A percentile compares a stretch with the other conserved stretches of the same genome.
phyloP scores from a whole-genome alignment of 208 protist species.

The Leishmania lainsoni region DNA sequence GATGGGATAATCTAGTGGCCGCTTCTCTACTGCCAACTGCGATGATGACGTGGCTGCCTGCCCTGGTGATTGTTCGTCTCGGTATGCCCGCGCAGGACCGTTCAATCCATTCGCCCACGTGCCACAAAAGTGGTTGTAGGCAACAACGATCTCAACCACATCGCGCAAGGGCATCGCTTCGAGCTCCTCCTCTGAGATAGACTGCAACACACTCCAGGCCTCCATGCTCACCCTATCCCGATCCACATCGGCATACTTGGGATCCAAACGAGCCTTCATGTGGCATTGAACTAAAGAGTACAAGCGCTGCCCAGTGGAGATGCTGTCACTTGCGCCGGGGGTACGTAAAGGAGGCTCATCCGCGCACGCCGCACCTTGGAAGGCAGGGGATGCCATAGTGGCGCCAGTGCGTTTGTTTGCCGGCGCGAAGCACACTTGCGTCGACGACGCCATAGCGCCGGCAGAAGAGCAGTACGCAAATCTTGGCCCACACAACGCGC shows the following conservation, averaged over 20 bases:
- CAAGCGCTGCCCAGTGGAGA: conserved; percentile 14
- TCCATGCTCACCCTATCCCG: conserved; percentile 29
- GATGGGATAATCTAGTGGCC: conserved; percentile 17
- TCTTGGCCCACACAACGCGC: neutral
- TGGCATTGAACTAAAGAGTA: conserved; percentile 33
- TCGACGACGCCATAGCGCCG: neutral
- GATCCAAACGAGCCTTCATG: neutral
- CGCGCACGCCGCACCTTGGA: neutral
- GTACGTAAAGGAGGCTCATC: too few relatives aligned
- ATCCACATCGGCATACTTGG: neutral
- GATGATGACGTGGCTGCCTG: neutral
- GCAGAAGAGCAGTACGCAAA: neutral
- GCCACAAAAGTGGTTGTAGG: conserved; percentile 67
- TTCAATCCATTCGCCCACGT: conserved; percentile 66
- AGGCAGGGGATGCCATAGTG: neutral
- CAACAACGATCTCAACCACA: conserved; percentile 54
- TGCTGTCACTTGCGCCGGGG: conserved; percentile 2
- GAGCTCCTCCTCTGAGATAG: conserved; percentile 39
- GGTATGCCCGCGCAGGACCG: conserved; percentile 32
- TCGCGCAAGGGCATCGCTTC: conserved; percentile 33
- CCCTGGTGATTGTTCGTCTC: neutral
- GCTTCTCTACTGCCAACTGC: neutral
- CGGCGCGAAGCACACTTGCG: neutral
- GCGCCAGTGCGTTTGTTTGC: neutral
- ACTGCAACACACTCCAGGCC: conserved; percentile 63